phyloP scores from a whole-genome alignment of 2,329 filamentous ascomycete genomes.

The Coleophoma cylindrospora region DNA sequence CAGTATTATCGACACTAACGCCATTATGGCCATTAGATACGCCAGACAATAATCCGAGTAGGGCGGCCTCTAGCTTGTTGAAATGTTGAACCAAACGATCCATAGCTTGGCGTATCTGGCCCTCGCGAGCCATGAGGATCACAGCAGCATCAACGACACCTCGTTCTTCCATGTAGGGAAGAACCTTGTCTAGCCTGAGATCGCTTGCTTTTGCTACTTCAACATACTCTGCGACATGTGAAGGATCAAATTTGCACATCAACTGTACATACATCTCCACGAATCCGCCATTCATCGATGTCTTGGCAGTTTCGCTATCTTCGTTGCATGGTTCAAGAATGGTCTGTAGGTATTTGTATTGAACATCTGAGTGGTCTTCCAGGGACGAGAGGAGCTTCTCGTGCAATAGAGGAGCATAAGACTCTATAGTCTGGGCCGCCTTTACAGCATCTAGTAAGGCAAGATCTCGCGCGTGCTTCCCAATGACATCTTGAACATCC shows the following conservation, averaged over 20 bases:
- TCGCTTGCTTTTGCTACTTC: conserved; percentile 71
- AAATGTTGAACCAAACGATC: conserved; percentile 77
- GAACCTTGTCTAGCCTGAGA: conserved; percentile 70
- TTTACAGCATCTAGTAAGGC: conserved; percentile 49
- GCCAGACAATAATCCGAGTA: conserved; percentile 68
- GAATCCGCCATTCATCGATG: conserved; percentile 51
- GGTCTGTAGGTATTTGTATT: conserved; percentile 62
- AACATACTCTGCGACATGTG: conserved; percentile 82
- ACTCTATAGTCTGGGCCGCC: conserved; percentile 52
- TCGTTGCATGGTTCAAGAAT: conserved; percentile 60
- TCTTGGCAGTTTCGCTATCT: conserved; percentile 29
- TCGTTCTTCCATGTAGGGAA: conserved; percentile 84
- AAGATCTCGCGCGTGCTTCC: conserved; percentile 51
- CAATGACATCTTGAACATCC: conserved; percentile 62
- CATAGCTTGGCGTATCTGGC: conserved; percentile 79
- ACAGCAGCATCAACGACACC: conserved; percentile 92
- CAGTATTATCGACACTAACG: conserved; percentile 53
- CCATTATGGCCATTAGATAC: conserved; percentile 50
- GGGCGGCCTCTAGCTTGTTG: conserved; percentile 69
- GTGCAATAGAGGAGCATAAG: conserved; percentile 50
- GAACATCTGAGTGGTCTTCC: conserved; percentile 46
- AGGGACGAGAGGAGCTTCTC: conserved; percentile 47
- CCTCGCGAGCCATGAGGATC: conserved; percentile 83
- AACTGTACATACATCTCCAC: conserved; percentile 83
- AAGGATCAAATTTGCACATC: conserved; percentile 81